Percentiles rank a stretch among this genome's conserved stretches.
These are phyloP conservation scores for Calocybe cyanea DNA, from an alignment of 768 basidiomycete species.

Conservation along the genomic window DNA sequence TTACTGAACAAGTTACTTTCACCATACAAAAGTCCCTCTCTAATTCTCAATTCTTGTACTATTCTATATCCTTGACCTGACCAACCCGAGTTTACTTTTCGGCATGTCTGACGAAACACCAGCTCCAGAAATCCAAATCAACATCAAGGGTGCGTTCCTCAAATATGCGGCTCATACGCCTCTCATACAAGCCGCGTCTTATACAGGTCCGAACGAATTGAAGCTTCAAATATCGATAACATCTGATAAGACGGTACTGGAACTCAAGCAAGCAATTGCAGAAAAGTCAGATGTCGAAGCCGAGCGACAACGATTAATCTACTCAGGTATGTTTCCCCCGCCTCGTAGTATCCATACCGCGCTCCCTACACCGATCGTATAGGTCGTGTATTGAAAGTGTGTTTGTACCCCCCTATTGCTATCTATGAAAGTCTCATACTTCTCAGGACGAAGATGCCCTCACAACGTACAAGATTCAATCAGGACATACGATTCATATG, in stretches of 20 bases:
- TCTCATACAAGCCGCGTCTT: background rate
- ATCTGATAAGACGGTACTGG: conserved; percentile 79
- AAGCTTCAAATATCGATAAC: conserved; percentile 86
- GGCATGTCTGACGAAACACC: conserved; percentile 47
- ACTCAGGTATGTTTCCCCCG: conserved; percentile 60
- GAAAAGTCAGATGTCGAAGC: conserved; percentile 82
- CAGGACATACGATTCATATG: conserved; percentile 88
- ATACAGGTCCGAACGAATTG: conserved; percentile 76
- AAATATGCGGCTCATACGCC: background rate
- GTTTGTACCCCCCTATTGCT: conserved; percentile 6
- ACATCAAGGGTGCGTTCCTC: conserved; percentile 55
- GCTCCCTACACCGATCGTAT: background rate
- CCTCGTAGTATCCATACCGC: too few relatives aligned
- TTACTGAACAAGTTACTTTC: background rate
- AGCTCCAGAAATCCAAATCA: conserved; percentile 55
- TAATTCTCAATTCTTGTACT: background rate
- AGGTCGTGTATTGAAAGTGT: conserved; percentile 75
- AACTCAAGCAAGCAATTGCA: conserved; percentile 90
- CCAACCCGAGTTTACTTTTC: conserved; percentile 6
- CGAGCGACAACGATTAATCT: conserved; percentile 87
- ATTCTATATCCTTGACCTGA: background rate
- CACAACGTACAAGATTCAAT: conserved; percentile 86
- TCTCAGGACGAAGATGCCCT: conserved; percentile 77
- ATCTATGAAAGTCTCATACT: background rate
- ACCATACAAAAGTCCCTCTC: background rate